Percentiles rank a stretch among this genome's conserved stretches.
phyloP scores from a whole-genome alignment of 345 rosid species.

The Reutealis trisperma region DNA sequence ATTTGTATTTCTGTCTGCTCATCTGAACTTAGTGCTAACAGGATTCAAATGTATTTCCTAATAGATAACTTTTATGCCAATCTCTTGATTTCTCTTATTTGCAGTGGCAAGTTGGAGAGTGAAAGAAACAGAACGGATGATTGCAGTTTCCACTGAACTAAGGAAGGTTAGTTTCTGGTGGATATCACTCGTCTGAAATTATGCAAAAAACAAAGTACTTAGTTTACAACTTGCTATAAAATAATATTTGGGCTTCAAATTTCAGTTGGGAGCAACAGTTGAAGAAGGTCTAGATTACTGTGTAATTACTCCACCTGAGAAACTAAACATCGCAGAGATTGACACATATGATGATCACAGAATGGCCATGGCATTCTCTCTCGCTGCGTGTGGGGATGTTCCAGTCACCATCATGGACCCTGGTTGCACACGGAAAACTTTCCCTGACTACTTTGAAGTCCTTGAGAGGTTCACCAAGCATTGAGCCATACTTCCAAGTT shows the following conservation, averaged over 20 bases:
- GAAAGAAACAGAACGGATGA: conserved; percentile 96
- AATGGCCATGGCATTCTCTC: conserved; percentile 99
- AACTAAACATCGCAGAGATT: conserved; percentile 64
- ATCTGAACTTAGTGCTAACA: neutral
- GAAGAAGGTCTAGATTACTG: conserved; percentile 97
- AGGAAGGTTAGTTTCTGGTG: conserved; percentile 56
- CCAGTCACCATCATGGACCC: conserved; percentile 95
- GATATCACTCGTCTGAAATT: neutral
- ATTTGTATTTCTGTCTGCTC: conserved; percentile 1
- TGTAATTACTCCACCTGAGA: conserved; percentile 91
- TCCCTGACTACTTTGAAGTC: conserved; percentile 93
- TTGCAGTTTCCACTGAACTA: conserved; percentile 95
- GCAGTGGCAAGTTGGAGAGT: conserved; percentile 99
- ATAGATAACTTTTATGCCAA: neutral
- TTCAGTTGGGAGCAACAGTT: conserved; percentile 94
- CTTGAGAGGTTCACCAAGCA: conserved; percentile 71
- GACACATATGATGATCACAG: conserved; percentile 97
- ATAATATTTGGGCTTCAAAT: conserved; percentile 6
- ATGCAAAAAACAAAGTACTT: too few relatives aligned
- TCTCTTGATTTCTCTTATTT: neutral
- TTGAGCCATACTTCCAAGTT: conserved; percentile 19
- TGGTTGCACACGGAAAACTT: conserved; percentile 86
- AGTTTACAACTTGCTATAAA: neutral
- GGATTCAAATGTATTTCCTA: neutral
- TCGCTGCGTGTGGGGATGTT: conserved; percentile 94